Evolutionary conservation across 2,329 filamentous ascomycete species (phyloP), one percentile per base, ranked within the genome.

Genomic region (Botrytis byssoidea): DNA sequence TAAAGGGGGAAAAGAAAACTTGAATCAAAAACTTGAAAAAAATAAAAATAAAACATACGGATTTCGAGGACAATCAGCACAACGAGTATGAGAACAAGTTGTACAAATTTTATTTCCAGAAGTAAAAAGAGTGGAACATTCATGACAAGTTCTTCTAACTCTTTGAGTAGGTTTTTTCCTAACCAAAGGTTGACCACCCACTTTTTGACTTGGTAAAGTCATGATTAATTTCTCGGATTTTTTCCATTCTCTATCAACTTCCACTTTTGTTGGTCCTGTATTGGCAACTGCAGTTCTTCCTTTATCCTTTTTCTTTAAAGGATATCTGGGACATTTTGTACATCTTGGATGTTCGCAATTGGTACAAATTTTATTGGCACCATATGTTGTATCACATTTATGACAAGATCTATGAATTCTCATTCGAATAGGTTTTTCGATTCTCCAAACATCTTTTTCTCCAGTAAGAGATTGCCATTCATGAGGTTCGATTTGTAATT

Each of bases 311-410:
- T 85, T 85, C 78, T 79, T 79, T 16, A 71, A 40, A 46, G 94
- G 94, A 79, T 92, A 89, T 72, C 93, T 90, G 42, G 90, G 88
- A 82, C 95, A 98, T 79, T 92, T 90, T 80, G 89, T 92, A 88
- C 95, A 98, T 77, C 93, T 89, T 65, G 86, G 85, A 83, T 98
- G 95, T 78, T 92, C 87, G 84, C 95, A 98, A 77, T 88, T 89
- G 76, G 87, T 83, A 83, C 95, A 97, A 74, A 91, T 86, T 83
- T 91, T 94, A 79, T 91, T 88, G 32, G 88, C 83, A 73, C 92
- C 91, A 81, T 95, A 97, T 37, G 88, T 88, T 22, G 91, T 89
- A 74, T 90, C 88, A 84, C 95, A 98, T 77, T 89, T 87, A 83
- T 97, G 95, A 83, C 95, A 98, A 76, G 88, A 91, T 77, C 91